A percentile compares a stretch with the other conserved stretches of the same genome.
phyloP scores from a whole-genome alignment of 2,329 filamentous ascomycete genomes.

The Cladophialophora chaetospira region DNA sequence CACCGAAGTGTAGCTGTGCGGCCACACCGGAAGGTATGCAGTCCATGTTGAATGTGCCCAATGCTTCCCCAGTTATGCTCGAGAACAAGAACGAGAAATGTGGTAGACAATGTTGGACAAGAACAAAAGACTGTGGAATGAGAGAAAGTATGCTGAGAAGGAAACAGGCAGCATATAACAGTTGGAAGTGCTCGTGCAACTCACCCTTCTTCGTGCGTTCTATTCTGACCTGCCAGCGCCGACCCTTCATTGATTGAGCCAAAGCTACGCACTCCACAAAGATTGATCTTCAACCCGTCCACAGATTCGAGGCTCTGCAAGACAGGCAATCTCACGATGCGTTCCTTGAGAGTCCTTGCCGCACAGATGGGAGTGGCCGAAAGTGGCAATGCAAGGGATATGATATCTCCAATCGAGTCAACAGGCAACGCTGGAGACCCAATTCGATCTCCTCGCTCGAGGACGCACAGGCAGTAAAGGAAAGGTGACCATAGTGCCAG shows the following conservation, averaged over 20 bases:
- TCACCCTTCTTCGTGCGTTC: slow-evolving; percentile 12
- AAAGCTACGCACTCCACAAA: slow-evolving; percentile 16
- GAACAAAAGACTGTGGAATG: slow-evolving; percentile 26
- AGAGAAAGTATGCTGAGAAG: slow-evolving; percentile 23
- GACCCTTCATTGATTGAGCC: slow-evolving; percentile 17
- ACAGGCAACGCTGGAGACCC: not conserved
- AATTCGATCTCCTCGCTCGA: slow-evolving; percentile 1
- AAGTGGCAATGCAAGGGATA: slow-evolving; percentile 25
- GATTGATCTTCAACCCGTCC: slow-evolving; percentile 16
- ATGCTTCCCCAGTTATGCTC: slow-evolving; percentile 14
- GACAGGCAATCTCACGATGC: slow-evolving; percentile 28
- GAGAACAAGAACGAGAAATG: slow-evolving; percentile 20
- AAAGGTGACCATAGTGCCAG: slow-evolving; percentile 4
- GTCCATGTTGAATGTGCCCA: slow-evolving; percentile 24
- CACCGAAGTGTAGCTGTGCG: slow-evolving; percentile 8
- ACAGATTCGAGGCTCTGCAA: slow-evolving; percentile 26
- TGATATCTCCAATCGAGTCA: not conserved
- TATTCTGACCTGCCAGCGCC: slow-evolving; percentile 6
- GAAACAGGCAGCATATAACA: slow-evolving; percentile 18
- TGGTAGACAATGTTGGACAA: slow-evolving; percentile 10
- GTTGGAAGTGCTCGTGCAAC: slow-evolving; percentile 21
- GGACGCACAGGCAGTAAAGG: not conserved
- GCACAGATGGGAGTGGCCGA: slow-evolving; percentile 19
- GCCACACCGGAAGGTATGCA: slow-evolving; percentile 18
- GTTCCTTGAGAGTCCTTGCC: slow-evolving; percentile 27